Evolutionary conservation across 2,329 filamentous ascomycete genomes (phyloP).

Genomic region (Monosporascus sp.): DNA sequence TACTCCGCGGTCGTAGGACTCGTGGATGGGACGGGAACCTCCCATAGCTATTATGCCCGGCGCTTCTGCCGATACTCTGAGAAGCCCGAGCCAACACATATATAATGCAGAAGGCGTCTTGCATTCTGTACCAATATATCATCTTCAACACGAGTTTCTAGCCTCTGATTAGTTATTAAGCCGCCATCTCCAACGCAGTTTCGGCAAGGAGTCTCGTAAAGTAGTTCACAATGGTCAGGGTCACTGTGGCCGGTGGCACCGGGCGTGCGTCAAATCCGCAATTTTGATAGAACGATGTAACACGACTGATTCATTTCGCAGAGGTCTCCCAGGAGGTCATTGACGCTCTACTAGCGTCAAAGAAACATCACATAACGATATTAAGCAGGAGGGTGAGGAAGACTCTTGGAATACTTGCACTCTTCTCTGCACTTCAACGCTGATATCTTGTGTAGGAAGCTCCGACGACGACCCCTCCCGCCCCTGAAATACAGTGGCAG

Average conservation of each 20-base stretch:
- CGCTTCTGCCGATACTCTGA: no score
- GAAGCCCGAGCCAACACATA: background rate
- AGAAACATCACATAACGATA: constrained; percentile 47
- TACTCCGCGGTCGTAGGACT: background rate
- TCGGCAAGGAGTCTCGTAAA: background rate
- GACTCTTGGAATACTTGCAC: background rate
- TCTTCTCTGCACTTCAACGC: background rate
- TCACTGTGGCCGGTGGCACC: constrained; percentile 39
- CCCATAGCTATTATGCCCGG: no score
- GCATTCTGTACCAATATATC: background rate
- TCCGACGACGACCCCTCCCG: constrained; percentile 1
- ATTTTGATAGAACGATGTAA: background rate
- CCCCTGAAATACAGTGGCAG: constrained; percentile 31
- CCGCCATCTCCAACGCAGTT: background rate
- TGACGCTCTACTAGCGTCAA: constrained; percentile 40
- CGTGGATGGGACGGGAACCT: background rate
- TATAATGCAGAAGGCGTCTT: background rate
- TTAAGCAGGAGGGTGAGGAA: constrained; percentile 39
- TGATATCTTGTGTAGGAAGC: constrained; percentile 18
- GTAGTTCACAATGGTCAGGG: constrained; percentile 33
- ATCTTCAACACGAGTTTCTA: background rate
- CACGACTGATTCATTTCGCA: constrained; percentile 17
- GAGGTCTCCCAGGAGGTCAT: constrained; percentile 49
- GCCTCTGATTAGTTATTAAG: background rate
- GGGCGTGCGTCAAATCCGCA: constrained; percentile 28